A percentile compares a stretch with the other conserved stretches of the same genome.
phyloP scores from a whole-genome alignment of 108 stramenopile genomes.

The Skeletonema costatum region DNA sequence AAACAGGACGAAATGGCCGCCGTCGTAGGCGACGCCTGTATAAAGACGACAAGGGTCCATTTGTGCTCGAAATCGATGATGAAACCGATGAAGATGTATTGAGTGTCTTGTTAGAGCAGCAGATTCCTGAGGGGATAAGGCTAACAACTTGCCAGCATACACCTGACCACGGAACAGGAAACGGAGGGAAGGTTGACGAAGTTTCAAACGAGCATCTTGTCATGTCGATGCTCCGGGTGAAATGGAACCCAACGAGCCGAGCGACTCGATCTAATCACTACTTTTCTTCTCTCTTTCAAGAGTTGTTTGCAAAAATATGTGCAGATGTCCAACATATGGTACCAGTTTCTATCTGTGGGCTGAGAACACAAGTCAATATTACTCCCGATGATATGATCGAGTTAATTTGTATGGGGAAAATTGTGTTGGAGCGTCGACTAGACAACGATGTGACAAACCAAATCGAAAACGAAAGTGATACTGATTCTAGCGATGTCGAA shows the following conservation, averaged over 20 bases:
- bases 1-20: constrained; percentile 43
- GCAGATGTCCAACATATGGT: constrained; percentile 56
- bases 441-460: constrained; percentile 36
- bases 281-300: constrained; percentile 84
- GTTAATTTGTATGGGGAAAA: constrained; percentile 76
- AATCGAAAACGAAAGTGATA: constrained; percentile 24
- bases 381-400: constrained; percentile 92
- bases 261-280: constrained; percentile 83
- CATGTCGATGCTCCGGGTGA: constrained; percentile 87
- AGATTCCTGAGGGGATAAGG: constrained; percentile 70
- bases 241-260: constrained; percentile 78
- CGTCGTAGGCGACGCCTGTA: constrained; percentile 75
- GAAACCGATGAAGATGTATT: constrained; percentile 92
- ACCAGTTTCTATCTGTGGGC: constrained; percentile 74
- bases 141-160: constrained; percentile 73
- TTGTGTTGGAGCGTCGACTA: constrained; percentile 60
- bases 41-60: constrained; percentile 83
- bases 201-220: constrained; percentile 78
- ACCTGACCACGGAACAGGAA: constrained; percentile 79
- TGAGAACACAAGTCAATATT: constrained; percentile 87
- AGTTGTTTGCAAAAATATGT: constrained; percentile 81
- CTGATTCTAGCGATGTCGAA: constrained; percentile 67
- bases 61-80: constrained; percentile 90
- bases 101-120: constrained; percentile 76
- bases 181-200: constrained; percentile 62